Evolutionary conservation across 179 eudicot species (phyloP), one percentile per base, ranked within the genome.

Genomic region (Camellia oleifera): DNA sequence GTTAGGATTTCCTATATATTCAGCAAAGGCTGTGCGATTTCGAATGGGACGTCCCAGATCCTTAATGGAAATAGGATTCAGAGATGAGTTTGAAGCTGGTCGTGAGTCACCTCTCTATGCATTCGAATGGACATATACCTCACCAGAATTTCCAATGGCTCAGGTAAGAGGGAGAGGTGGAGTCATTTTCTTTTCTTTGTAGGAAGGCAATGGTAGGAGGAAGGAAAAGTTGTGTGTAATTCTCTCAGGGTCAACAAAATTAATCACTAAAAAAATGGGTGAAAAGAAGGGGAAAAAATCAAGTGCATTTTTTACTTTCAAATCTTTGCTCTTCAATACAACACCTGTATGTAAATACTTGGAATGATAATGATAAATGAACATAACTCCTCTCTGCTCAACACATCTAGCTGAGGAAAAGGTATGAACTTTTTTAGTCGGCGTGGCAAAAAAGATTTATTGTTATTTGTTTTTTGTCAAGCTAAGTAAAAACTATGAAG

Each of bases 81-180:
- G 20, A 23, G 75, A 74, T 10, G 88, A 74, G 44, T 50, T 66
- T 48, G 42, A 77, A 48, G 62, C 72, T 83, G 66, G 48, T 42
- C 81, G 72, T 17, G 69, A 62, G 10, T 65, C 52, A 57, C 70
- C 53, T 58, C 80, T 68, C 71, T 86, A 86, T 42, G 81, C 83
- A 60, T 83, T 80, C 75, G 74, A 86, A 65, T 90, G 92, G 92
- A 87, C 87, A 18, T 90, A 87, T 69, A 84, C 83, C n/a, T 89
- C 93, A 23, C 90, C 89, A 13, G 87, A 82, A 72, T 89, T 84
- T 79, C 87, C 92, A 14, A 86, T 89, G 92, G 82, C 78, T 65
- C 93, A 87, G 87, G 92, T 90, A 60, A 58, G 40, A 9, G 53
- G 68, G 77, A 32, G 44, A 56, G 15, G 7, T 40, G 11, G 60